These are phyloP conservation scores for Buxus sempervirens DNA, from an alignment of 164 flowering plant species.

Conservation along the genomic window DNA sequence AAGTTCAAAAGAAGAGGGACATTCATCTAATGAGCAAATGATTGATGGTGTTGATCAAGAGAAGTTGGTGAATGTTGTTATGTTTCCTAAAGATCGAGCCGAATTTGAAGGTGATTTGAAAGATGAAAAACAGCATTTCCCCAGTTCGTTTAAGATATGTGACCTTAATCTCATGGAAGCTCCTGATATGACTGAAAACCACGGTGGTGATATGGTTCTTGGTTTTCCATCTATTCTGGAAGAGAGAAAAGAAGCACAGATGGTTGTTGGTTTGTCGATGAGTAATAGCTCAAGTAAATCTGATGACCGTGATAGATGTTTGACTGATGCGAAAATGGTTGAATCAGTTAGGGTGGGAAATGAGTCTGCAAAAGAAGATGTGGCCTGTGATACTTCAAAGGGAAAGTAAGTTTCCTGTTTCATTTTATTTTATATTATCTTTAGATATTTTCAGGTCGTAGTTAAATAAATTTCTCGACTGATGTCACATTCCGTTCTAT, in stretches of 20 bases:
- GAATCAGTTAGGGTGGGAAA: slow-evolving; percentile 64
- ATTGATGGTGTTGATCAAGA: slow-evolving; percentile 29
- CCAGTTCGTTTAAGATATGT: slow-evolving; percentile 76
- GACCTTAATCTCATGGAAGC: slow-evolving; percentile 81
- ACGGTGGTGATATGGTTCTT: slow-evolving; percentile 29
- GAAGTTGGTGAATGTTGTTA: slow-evolving; percentile 22
- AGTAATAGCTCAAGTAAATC: slow-evolving; percentile 34
- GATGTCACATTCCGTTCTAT: neutral
- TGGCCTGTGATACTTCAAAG: slow-evolving; percentile 24
- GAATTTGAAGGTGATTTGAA: slow-evolving; percentile 31
- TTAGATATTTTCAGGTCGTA: slow-evolving; percentile 1
- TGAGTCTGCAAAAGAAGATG: slow-evolving; percentile 46
- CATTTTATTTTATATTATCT: neutral
- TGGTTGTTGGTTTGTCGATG: slow-evolving; percentile 59
- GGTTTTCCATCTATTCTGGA: slow-evolving; percentile 33
- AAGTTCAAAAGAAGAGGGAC: slow-evolving; percentile 19
- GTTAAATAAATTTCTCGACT: neutral
- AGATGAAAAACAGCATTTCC: slow-evolving; percentile 69
- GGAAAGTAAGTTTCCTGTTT: slow-evolving; percentile 37
- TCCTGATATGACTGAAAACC: slow-evolving; percentile 55
- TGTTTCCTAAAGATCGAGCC: slow-evolving; percentile 25
- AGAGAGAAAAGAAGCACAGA: slow-evolving; percentile 34
- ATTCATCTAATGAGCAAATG: slow-evolving; percentile 24
- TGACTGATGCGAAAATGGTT: slow-evolving; percentile 42
- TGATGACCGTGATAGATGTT: slow-evolving; percentile 27